These are phyloP conservation scores for Globisporangium middletonii DNA, from an alignment of 352 stramenopile species.

Conservation along the genomic window DNA sequence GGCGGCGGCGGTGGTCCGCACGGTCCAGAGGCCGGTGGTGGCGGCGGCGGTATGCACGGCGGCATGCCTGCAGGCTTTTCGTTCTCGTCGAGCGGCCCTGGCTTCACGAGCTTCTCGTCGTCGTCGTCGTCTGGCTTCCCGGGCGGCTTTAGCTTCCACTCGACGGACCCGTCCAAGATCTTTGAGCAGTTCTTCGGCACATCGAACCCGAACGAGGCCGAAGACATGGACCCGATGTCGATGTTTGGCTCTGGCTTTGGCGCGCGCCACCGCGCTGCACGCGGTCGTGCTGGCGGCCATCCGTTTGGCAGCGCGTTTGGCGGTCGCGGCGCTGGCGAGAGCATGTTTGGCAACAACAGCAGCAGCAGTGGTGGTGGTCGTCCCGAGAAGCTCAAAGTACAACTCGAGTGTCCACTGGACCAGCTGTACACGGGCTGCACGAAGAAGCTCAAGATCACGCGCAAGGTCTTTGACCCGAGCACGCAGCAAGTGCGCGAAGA, in stretches of 20 bases:
- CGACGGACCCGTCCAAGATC: constrained; percentile 79
- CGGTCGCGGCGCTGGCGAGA: constrained; percentile 25
- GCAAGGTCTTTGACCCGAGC: constrained; percentile 81
- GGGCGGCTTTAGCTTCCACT: constrained; percentile 69
- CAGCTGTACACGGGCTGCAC: constrained; percentile 77
- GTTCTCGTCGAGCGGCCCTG: constrained; percentile 24
- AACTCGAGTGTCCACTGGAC: constrained; percentile 93
- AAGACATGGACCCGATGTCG: constrained; percentile 63
- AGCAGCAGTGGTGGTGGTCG: constrained; percentile 8
- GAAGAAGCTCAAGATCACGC: constrained; percentile 94
- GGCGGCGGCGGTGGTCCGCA: constrained; percentile 13
- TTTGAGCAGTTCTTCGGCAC: constrained; percentile 90
- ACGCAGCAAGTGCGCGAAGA: constrained; percentile 91
- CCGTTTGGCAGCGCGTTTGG: constrained; percentile 22
- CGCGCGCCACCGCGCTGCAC: constrained; percentile 1
- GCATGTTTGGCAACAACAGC: constrained; percentile 34
- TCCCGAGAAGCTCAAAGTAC: constrained; percentile 55
- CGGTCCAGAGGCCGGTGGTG: constrained; percentile 10
- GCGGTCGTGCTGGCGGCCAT: background rate
- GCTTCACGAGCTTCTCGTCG: constrained; percentile 42
- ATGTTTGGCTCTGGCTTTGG: constrained; percentile 36
- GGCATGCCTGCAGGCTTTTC: constrained; percentile 31
- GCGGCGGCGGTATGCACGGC: constrained; percentile 12
- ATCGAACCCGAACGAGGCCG: constrained; percentile 70
- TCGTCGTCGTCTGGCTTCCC: constrained; percentile 39